phyloP scores from a whole-genome alignment of 2,329 filamentous ascomycete genomes.

The Arthroderma uncinatum region DNA sequence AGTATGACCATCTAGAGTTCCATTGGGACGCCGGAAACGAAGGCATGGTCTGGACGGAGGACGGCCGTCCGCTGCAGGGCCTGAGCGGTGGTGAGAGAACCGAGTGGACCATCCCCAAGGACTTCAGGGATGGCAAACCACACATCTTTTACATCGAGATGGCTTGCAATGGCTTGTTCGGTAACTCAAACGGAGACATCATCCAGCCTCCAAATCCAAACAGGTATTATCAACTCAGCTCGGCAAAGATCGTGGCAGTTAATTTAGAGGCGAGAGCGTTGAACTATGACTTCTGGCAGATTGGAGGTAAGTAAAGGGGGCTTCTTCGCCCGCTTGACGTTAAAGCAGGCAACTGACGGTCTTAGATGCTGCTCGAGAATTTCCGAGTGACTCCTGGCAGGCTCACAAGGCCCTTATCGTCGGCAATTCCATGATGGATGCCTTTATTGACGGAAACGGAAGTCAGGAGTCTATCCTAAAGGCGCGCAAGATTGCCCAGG shows the following conservation, averaged over 20 bases:
- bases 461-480: constrained; percentile 63
- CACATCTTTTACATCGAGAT: constrained; percentile 94
- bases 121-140: constrained; percentile 71
- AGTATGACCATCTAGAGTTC: constrained; percentile 79
- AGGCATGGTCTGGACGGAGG: constrained; percentile 82
- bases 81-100: constrained; percentile 81
- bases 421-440: constrained; percentile 79
- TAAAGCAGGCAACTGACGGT: constrained; percentile 1
- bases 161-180: constrained; percentile 98
- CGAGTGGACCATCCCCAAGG: constrained; percentile 80
- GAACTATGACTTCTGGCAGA: constrained; percentile 91
- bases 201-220: constrained; percentile 87
- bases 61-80: constrained; percentile 84
- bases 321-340: too few relatives aligned
- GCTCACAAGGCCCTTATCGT: constrained; percentile 75
- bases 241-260: constrained; percentile 78
- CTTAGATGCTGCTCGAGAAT: constrained; percentile 75
- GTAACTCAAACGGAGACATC: constrained; percentile 70
- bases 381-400: constrained; percentile 78
- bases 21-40: constrained; percentile 95
- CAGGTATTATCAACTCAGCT: constrained; percentile 62
- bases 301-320: constrained; percentile 47
- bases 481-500: constrained; percentile 68
- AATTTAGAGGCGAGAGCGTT: constrained; percentile 75
- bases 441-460: constrained; percentile 68